Evolutionary conservation across 805 yeast species (phyloP), one percentile per base, ranked within the genome.

Genomic region (Wickerhamomyces hampshirensis): DNA sequence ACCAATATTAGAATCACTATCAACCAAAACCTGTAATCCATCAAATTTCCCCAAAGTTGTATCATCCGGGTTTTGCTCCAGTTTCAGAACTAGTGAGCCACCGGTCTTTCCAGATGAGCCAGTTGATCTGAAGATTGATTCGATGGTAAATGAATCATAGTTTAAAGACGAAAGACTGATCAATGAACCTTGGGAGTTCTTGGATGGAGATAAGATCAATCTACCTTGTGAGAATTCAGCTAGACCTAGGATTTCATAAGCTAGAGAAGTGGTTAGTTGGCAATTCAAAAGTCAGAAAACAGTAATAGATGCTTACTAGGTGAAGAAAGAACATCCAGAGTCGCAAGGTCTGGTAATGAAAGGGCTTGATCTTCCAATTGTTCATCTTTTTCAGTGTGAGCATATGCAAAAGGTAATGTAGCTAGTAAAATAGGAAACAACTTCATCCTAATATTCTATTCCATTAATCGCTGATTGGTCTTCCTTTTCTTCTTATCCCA

Each of bases 11-110:
- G 71, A 68, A 35, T 69, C 63, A 29, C 69, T 67, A 51, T 80
- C 84, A 31, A 81, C 57, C 30, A 76, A 56, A 7, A 84, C 55
- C 40, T 79, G 81, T 33, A 84, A 60, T 16, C 94, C 94, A 47
- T 77, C 80, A 47, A 64, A 84, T 10, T 54, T 51, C 0, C 86
- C 85, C 74, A 75, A 49, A 60, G 77, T 38, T 65, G 59, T 38
- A 12, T 62, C 62, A 8, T 35, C 5, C 4, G 44, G 42, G 9
- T 46, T 34, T 14, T 43, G 43, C 11, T 55, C 51, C 24, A 65
- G 42, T 27, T 39, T 37, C 31, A 82, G 58, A 1, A 83, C 63
- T 17, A 80, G 49, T 0, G 86, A 86, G 48, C 83, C 76, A 11
- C 61, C 63, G 1, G 75, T 68, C 29, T 55, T 48, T 0, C 79